Evolutionary conservation across 202 grass and related monocot species (phyloP), one percentile per base, ranked within the genome.

Genomic region (Elaeis oleifera): DNA sequence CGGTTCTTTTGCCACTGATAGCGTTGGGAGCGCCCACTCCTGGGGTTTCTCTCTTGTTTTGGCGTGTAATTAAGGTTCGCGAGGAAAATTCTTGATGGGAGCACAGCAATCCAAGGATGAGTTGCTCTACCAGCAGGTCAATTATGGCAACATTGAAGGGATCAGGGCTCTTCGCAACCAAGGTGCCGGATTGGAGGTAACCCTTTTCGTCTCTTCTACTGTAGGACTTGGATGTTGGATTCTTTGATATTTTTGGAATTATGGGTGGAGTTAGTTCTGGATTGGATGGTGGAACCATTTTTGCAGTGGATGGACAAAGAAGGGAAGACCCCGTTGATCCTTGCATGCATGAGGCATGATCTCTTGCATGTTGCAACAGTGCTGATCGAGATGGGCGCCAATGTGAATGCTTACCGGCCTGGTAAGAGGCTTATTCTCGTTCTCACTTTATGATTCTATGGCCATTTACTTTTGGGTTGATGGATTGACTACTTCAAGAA

Each of bases 241-340:
- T 28, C 23, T 29, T 19, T 16, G 63, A 27, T 61, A 44, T 2
- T 59, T 26, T 70, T 61, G 22, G 53, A 76, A 61, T 69, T 61
- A 6, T 69, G 15, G 53, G 18, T 25, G 36, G 54, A 0, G 8
- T 66, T 44, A 44, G 36, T 44, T 14, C 8, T 44, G 9, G 36
- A 14, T 18, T 5, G 17, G 61, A 0, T 52, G 51, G 14, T 55
- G 8, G 51, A 29, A 29, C 21, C 23, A 9, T 63, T 19, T 56
- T 53, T 86, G 63, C 49, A 97, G 84, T 97, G 94, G 94, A 81
- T 97, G 22, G 94, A 97, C 74, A 92, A 92, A 68, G 94, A 97
- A 60, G 94, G 94, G 29, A 97, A 86, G 75, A 97, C 80, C 0
- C 88, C 88, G 1, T 77, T 97, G 59, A 92, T 97, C 67, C 21